phyloP scores from a whole-genome alignment of 306 rosid species.

The Myrica gale region DNA sequence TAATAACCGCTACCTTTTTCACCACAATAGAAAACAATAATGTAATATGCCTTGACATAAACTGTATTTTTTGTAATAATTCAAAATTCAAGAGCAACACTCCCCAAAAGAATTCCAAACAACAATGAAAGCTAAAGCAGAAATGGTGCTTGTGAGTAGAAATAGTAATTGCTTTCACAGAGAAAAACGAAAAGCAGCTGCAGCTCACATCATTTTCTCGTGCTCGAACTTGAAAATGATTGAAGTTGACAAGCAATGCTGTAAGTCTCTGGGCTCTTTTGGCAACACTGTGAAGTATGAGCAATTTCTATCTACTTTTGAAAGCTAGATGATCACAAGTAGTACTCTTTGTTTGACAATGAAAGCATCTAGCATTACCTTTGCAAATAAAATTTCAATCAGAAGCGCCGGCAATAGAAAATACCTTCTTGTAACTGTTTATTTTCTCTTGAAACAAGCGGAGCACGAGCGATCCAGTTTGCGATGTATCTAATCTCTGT shows the following conservation, averaged over 20 bases:
- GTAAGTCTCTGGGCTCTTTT: neutral
- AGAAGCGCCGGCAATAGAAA: neutral
- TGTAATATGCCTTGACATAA: too few relatives aligned
- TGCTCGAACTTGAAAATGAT: neutral
- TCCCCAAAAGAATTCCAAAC: neutral
- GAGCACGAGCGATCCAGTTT: neutral
- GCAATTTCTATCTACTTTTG: neutral
- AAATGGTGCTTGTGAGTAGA: neutral
- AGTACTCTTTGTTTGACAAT: too few relatives aligned
- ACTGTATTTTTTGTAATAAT: neutral
- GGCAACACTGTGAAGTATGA: neutral
- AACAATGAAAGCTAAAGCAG: neutral
- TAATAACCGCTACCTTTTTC: too few relatives aligned
- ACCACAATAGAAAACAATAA: too few relatives aligned
- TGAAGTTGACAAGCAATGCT: neutral
- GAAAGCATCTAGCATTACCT: neutral
- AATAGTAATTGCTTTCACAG: neutral
- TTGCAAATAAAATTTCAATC: neutral
- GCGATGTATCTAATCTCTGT: neutral
- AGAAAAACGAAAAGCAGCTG: neutral
- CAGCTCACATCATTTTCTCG: neutral
- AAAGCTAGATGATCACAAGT: neutral
- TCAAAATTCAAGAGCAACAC: neutral
- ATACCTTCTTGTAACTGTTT: neutral
- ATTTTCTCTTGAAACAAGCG: neutral